Base-by-base conservation (phyloP, 306 rosid genomes). In the Arachis stenosperma region DNA sequence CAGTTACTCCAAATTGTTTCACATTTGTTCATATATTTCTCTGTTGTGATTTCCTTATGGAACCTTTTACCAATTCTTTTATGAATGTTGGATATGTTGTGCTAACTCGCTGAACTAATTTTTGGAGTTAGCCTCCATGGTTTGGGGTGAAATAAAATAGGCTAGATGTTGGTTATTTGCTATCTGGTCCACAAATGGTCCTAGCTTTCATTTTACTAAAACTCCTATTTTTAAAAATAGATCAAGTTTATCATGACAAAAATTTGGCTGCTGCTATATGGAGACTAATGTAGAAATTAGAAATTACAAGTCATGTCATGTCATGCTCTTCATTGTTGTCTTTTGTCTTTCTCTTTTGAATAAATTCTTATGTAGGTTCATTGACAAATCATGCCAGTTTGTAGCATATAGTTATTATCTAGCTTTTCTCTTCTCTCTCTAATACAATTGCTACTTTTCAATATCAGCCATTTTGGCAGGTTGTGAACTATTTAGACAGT, bases 401-500 rank as follows among this genome's bases (percentile, higher is more conserved):
- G 36, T 29, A 46, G 51, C 62, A 52, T 64, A 12, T 14, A 71
- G 43, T 43, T 46, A 44, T 12, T 13, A 1, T 36, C 29, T 36
- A 2, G 61, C 37, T 10, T 42, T 9, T 10, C 39, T 33, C 4
- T 4, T 33, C 10, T 37, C n/a, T 39, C 17, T 22, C 75, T 68
- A 29, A 77, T 36, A 41, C 61, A 66, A 47, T 69, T 76, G 70
- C 48, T 61, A 7, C 15, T 41, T 52, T 62, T 84, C 68, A 61
- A 71, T 71, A 54, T 84, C 90, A 94, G 99, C 99, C 99, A 11
- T 91, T 85, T 84, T 89, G 89, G 96, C 90, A 84, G 84, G 97
- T 91, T 80, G 91, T 94, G 83, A 88, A 81, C 71, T 85, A 60
- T 81, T 1, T 4, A 0, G 83, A 84, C 75, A 88, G 83, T 74